A percentile compares a stretch with the other conserved stretches of the same genome.
phyloP scores from a whole-genome alignment of 768 basidiomycete genomes.

The Suillus clintonianus region DNA sequence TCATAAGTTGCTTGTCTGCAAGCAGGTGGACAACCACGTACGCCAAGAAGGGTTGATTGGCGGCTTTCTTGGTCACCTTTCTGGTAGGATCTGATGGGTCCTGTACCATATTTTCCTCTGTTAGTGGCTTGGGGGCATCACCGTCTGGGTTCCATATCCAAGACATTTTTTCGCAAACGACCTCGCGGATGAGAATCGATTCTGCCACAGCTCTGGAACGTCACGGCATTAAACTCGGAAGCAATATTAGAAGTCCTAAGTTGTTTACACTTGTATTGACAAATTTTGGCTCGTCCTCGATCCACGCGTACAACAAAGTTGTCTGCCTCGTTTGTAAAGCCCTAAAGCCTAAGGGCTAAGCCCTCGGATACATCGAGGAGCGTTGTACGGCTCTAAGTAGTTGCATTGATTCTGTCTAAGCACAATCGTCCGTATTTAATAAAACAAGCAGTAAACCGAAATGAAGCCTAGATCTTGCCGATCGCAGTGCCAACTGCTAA shows the following conservation, averaged over 20 bases:
- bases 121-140: conserved; percentile 35
- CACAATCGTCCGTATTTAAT: neutral
- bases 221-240: neutral
- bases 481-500: neutral
- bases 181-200: neutral
- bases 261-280: neutral
- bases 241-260: neutral
- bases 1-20: neutral
- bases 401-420: neutral
- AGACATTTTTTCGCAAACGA: conserved; percentile 48
- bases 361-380: neutral
- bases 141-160: conserved; percentile 57
- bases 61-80: conserved; percentile 77
- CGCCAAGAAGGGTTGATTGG: conserved; percentile 85
- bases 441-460: neutral
- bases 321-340: neutral
- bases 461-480: neutral
- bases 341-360: neutral
- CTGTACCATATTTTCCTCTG: conserved; percentile 50
- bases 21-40: conserved; percentile 41
- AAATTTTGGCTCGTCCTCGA: neutral
- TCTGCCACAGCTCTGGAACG: neutral
- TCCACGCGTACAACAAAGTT: neutral
- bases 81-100: conserved; percentile 68
- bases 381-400: neutral